A percentile compares a stretch with the other conserved stretches of the same genome.
phyloP scores from a whole-genome alignment of 2,329 filamentous ascomycete genomes.

The Aspergillus versicolor region DNA sequence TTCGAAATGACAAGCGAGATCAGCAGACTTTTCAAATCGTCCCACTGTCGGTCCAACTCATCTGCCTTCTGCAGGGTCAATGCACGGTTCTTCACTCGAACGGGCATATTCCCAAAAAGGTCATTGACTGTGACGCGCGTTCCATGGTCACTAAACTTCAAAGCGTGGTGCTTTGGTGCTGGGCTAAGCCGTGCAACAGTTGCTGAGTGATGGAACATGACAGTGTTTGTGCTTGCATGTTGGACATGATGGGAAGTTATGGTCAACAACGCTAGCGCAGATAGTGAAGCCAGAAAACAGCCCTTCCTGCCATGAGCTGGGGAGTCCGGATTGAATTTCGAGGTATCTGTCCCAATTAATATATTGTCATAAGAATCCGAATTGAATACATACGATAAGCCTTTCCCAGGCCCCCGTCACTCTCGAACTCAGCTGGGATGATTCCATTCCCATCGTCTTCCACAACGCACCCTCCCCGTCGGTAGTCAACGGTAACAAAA shows the following conservation, averaged over 20 bases:
- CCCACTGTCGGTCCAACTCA: conserved; percentile 64
- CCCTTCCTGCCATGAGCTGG: conserved; percentile 67
- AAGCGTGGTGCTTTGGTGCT: conserved; percentile 57
- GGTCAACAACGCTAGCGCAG: conserved; percentile 71
- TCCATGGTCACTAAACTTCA: conserved; percentile 62
- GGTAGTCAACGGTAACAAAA: conserved; percentile 70
- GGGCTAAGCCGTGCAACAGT: conserved; percentile 65
- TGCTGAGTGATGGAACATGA: conserved; percentile 70
- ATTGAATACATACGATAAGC: conserved; percentile 59
- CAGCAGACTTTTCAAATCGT: conserved; percentile 58
- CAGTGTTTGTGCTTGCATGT: conserved; percentile 54
- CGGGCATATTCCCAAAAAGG: conserved; percentile 86
- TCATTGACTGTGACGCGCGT: conserved; percentile 75
- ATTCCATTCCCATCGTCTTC: conserved; percentile 88
- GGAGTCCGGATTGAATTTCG: conserved; percentile 58
- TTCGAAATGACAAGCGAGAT: conserved; percentile 71
- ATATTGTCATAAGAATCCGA: too few relatives aligned
- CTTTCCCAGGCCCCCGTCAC: conserved; percentile 69
- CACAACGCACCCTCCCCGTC: conserved; percentile 71
- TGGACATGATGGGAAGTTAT: conserved; percentile 67
- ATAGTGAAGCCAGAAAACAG: conserved; percentile 73
- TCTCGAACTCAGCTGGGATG: conserved; percentile 66
- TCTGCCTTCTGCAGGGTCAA: conserved; percentile 51
- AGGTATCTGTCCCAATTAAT: conserved; percentile 63
- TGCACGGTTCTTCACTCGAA: conserved; percentile 78